Conservation (phyloP, 2,329 filamentous ascomycete species). For the Colletotrichum sp. region DNA sequence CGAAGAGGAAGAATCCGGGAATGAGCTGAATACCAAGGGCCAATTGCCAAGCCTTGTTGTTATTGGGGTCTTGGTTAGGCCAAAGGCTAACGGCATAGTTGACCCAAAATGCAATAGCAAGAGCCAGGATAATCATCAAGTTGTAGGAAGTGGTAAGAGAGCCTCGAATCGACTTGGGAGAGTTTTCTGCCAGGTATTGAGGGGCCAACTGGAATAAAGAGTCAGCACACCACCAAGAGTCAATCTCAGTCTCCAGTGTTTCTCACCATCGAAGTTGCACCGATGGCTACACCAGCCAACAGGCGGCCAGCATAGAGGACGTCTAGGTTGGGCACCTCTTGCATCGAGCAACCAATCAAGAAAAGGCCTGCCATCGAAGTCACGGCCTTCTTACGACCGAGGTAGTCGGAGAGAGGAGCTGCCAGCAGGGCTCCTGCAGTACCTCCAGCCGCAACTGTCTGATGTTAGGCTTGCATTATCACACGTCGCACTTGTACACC, state of each 20-base stretch:
- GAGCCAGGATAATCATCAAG: conserved; percentile 39
- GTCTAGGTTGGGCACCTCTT: conserved; percentile 38
- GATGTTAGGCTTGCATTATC: neutral
- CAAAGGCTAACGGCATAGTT: conserved; percentile 31
- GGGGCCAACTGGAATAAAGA: conserved; percentile 32
- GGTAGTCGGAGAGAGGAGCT: conserved; percentile 39
- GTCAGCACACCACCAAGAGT: neutral
- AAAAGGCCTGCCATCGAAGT: conserved; percentile 35
- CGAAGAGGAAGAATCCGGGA: conserved; percentile 38
- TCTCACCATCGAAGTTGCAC: conserved; percentile 35
- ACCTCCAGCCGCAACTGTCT: conserved; percentile 37
- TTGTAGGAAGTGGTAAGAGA: conserved; percentile 45
- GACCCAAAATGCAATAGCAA: conserved; percentile 37
- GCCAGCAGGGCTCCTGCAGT: conserved; percentile 39
- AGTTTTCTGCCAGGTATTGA: conserved; percentile 44
- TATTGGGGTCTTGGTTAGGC: conserved; percentile 31
- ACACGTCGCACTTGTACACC: neutral
- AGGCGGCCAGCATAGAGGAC: conserved; percentile 40
- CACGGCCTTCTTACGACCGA: conserved; percentile 39
- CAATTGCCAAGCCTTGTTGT: conserved; percentile 37
- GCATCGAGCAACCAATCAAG: conserved; percentile 36
- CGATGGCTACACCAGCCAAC: conserved; percentile 39
- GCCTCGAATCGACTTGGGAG: conserved; percentile 43
- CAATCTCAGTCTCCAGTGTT: too few species aligned
- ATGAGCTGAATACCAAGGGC: conserved; percentile 42